Evolutionary conservation across 129 eudicot species (phyloP).

Genomic region (Dittrichia graveolens): DNA sequence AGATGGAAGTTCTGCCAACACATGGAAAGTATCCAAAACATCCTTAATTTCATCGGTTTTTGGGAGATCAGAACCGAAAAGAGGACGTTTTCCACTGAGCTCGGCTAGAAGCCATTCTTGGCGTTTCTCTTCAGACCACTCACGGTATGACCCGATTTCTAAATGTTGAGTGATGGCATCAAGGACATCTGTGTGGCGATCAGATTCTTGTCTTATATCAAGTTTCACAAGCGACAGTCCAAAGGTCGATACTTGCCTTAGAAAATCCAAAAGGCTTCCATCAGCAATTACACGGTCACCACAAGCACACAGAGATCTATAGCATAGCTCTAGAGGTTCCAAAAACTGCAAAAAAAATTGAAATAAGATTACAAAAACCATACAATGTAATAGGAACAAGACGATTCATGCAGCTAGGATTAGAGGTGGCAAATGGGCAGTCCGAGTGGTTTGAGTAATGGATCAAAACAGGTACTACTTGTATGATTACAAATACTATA

Average conservation of each 20-base stretch:
- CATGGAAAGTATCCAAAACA: conserved; percentile 80
- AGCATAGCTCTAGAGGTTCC: conserved; percentile 97
- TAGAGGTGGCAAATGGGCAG: background rate
- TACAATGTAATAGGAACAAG: conserved; percentile 10
- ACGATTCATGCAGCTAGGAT: background rate
- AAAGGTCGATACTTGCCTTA: conserved; percentile 91
- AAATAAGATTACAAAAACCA: background rate
- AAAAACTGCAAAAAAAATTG: conserved; percentile 65
- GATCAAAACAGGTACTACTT: background rate
- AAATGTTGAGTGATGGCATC: conserved; percentile 90
- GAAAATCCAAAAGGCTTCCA: conserved; percentile 92
- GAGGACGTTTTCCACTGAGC: conserved; percentile 83
- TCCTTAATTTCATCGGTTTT: conserved; percentile 92
- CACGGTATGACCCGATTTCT: conserved; percentile 87
- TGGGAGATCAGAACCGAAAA: conserved; percentile 92
- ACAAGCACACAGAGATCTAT: conserved; percentile 86
- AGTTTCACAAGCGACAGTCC: conserved; percentile 93
- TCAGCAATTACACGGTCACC: conserved; percentile 96
- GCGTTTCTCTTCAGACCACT: conserved; percentile 87
- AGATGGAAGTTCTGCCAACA: conserved; percentile 85
- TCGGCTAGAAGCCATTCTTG: conserved; percentile 97
- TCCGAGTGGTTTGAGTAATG: background rate
- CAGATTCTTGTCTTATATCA: conserved; percentile 96
- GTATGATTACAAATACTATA: too few relatives aligned
- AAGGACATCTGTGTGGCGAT: conserved; percentile 92